Conservation (phyloP, 208 protist genomes). For the Leishmania mexicana region DNA sequence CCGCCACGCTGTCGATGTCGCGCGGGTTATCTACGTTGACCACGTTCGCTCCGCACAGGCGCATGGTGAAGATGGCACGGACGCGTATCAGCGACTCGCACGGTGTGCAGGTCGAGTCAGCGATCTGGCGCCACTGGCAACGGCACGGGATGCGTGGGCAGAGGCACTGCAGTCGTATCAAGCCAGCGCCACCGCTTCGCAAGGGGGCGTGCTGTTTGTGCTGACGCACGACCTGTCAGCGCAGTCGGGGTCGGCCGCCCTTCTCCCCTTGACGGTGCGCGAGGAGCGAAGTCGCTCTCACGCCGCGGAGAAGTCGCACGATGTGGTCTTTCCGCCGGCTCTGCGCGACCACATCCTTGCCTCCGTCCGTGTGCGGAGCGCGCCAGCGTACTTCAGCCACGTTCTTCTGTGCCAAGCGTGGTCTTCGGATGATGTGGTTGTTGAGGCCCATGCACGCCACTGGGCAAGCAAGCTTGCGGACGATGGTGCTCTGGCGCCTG, state of each 20-base stretch:
- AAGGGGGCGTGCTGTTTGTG: slow-evolving; percentile 21
- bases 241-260: not conserved
- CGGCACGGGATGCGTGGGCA: not conserved
- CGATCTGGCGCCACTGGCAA: not conserved
- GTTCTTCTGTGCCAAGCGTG: slow-evolving; percentile 12
- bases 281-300: slow-evolving; percentile 21
- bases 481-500: slow-evolving; percentile 7
- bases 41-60: slow-evolving; percentile 32
- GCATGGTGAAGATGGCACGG: slow-evolving; percentile 36
- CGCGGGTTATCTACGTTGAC: slow-evolving; percentile 1
- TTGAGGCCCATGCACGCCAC: slow-evolving; percentile 4
- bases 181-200: slow-evolving; percentile 20
- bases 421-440: not conserved
- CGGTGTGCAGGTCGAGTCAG: not conserved
- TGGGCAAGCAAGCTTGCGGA: not conserved
- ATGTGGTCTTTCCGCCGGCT: not conserved
- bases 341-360: not conserved
- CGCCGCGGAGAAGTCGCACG: not conserved
- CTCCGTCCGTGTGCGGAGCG: slow-evolving; percentile 4
- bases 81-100: slow-evolving; percentile 16
- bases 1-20: slow-evolving; percentile 19
- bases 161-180: slow-evolving; percentile 22
- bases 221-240: slow-evolving; percentile 13
- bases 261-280: slow-evolving; percentile 1
- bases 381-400: slow-evolving; percentile 13